Evolutionary conservation across 345 rosid genomes (phyloP).

Genomic region (Abelmoschus esculentus): DNA sequence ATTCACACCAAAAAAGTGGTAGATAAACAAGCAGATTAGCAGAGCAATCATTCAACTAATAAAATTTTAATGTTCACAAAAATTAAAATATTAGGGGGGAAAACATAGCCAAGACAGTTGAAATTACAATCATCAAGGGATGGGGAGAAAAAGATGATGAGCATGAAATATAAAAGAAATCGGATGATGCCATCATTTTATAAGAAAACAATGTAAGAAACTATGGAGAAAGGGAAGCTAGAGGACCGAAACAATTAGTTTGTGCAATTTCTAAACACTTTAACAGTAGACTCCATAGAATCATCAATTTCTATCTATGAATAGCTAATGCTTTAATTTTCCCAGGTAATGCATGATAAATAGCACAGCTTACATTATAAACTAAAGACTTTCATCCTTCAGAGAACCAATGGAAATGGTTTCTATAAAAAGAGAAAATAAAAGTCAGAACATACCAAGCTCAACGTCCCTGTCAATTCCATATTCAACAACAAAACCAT

Average conservation of each 20-base stretch:
- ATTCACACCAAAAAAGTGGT: neutral
- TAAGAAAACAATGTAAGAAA: neutral
- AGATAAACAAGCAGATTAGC: neutral
- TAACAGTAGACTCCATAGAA: neutral
- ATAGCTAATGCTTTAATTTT: neutral
- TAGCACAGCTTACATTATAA: neutral
- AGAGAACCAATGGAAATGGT: neutral
- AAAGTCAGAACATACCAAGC: constrained; percentile 54
- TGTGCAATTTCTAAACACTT: neutral
- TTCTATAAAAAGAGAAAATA: neutral
- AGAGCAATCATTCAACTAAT: neutral
- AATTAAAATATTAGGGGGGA: neutral
- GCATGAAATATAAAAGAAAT: neutral
- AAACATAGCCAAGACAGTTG: neutral
- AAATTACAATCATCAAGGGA: no score
- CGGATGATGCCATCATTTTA: neutral
- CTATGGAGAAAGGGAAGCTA: neutral
- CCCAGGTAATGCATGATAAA: neutral
- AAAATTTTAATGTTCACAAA: neutral
- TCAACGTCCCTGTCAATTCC: constrained; percentile 81
- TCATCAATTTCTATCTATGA: neutral
- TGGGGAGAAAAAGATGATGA: neutral
- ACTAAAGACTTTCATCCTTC: neutral
- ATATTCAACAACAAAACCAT: constrained; percentile 94
- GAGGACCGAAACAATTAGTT: neutral